Conservation (phyloP, 2,329 filamentous ascomycete genomes). For the Aspergillus flavus region DNA sequence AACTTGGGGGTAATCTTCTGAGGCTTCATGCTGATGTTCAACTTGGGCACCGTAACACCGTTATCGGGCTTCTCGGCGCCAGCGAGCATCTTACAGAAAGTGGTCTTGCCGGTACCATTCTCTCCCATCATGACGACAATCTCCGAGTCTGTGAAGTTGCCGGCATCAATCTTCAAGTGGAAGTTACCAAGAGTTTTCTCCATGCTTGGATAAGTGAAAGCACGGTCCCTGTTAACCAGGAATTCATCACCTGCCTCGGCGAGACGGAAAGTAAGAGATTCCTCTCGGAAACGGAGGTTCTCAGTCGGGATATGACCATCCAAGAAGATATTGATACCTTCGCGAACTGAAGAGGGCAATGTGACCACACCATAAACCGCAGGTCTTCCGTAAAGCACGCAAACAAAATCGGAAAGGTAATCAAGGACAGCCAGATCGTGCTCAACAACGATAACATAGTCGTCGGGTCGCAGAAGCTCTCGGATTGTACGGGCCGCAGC, state of each 20-base stretch:
- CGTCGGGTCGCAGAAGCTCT: constrained; percentile 80
- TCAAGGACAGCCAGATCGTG: constrained; percentile 98
- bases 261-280: constrained; percentile 93
- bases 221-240: constrained; percentile 78
- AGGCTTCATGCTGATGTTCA: constrained; percentile 99
- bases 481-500: constrained; percentile 90
- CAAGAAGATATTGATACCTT: constrained; percentile 99
- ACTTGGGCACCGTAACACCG: constrained; percentile 75
- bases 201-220: constrained; percentile 87
- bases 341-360: constrained; percentile 89
- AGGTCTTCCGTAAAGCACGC: constrained; percentile 92
- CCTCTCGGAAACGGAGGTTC: constrained; percentile 96
- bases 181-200: constrained; percentile 90
- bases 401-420: constrained; percentile 98
- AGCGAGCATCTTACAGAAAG: constrained; percentile 94
- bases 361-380: constrained; percentile 98
- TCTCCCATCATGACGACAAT: constrained; percentile 99
- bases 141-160: constrained; percentile 94
- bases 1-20: constrained; percentile 99
- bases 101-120: constrained; percentile 99
- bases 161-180: constrained; percentile 76
- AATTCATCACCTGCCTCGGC: constrained; percentile 88
- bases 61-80: constrained; percentile 90
- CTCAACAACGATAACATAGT: constrained; percentile 98
- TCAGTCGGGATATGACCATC: constrained; percentile 98